Evolutionary conservation across 148 eudicot species (phyloP).

Genomic region (Heliosperma pusillum): DNA sequence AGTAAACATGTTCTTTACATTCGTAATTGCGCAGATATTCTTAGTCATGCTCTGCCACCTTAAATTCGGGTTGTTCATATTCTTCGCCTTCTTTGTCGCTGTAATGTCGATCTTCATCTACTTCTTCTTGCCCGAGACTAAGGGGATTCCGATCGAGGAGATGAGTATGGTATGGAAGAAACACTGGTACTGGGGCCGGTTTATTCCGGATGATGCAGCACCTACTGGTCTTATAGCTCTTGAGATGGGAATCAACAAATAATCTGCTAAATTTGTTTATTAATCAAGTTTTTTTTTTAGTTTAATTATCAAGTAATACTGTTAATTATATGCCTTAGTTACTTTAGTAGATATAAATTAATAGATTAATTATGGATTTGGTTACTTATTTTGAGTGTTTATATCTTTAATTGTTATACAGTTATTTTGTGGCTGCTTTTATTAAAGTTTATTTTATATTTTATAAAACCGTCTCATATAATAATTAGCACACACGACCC

Average conservation of each 20-base stretch:
- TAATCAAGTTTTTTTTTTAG: background rate
- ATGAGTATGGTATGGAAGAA: conserved; percentile 67
- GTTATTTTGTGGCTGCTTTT: no score
- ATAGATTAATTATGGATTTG: no score
- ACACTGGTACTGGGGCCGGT: conserved; percentile 69
- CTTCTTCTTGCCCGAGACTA: conserved; percentile 78
- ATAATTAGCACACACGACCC: no score
- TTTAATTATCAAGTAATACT: no score
- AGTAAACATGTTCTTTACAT: conserved; percentile 81
- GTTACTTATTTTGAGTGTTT: no score
- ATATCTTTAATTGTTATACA: no score
- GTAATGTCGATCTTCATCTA: conserved; percentile 57
- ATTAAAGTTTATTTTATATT: no score
- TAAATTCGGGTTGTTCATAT: conserved; percentile 66
- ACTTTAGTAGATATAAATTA: no score
- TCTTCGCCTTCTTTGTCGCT: conserved; percentile 61
- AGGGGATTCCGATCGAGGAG: conserved; percentile 73
- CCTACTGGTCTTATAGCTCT: conserved; percentile 20
- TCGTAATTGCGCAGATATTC: conserved; percentile 60
- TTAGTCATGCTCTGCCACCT: conserved; percentile 65
- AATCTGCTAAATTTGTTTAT: conserved; percentile 3
- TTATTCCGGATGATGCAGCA: conserved; percentile 37
- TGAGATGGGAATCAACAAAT: conserved; percentile 31
- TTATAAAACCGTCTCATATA: no score
- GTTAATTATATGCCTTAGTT: no score